Base-by-base conservation (phyloP, 257 asterid species). In the Parsonsia alboflavescens region DNA sequence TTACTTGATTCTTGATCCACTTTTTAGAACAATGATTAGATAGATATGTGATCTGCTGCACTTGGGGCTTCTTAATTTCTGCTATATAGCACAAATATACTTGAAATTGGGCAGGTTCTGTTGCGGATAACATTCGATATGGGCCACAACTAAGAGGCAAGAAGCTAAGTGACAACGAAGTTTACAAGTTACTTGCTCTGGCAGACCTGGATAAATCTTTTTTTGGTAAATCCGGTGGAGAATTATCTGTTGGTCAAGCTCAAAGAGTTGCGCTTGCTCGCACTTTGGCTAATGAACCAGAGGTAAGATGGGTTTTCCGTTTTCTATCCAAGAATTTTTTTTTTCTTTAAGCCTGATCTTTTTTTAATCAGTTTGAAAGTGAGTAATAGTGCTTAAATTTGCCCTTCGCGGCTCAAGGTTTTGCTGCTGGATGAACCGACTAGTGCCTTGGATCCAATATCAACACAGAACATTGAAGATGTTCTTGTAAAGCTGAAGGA, bases 181-280 rank as follows among this genome's bases (percentile, higher is more conserved):
- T 92, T 42, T 54, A 82, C 76, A 82, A 83, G 80, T 73, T 92
- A 79, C 88, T 90, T n/a, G 65, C 85, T 77, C 89, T 92, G 44
- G 95, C 90, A 39, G 97, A 92, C 73, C 87, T 92, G 7, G 92
- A 92, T 73, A 71, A 88, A 56, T 82, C 93, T 28, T 87, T 90
- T 84, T 87, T 81, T 79, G 71, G 72, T 80, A 92, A 87, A 82
- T 61, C 89, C 2, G 92, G 88, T 10, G 80, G 86, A 48, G 95
- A 88, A 75, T 77, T 91, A 68, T 91, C 97, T 6, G 93, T 89
- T 44, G 97, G 96, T 54, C 96, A 92, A 82, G 96, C 93, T 72
- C 97, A 92, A 80, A 84, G 96, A 74, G 96, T 90, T 44, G 97
- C 96, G 44, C 93, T 92, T 19, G 96, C 96, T 30, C 85, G 97